Evolutionary conservation across 1,284 basidiomycete genomes (phyloP), one percentile per base, ranked within the genome.

Genomic region (Leccinum variabile): DNA sequence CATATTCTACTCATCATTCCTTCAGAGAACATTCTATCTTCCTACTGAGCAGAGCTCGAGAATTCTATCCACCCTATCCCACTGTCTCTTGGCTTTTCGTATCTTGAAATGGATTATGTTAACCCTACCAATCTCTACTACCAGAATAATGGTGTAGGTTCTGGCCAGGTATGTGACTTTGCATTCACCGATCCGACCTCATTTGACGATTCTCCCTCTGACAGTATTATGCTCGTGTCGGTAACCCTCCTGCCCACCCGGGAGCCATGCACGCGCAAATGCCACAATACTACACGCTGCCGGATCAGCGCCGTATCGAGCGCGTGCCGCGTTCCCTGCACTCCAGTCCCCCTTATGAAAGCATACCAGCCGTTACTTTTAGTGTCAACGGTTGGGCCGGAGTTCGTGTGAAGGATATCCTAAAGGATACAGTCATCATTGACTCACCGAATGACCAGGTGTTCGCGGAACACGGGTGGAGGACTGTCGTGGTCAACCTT

Each of bases 191-290:
- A 54, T 49, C 18, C 13, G 5, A 22, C 18, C 37, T 37, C 14
- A n/a, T 59, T 1, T 59, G 53, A 70, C 49, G n/a, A n/a, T 0
- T 18, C 18, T 49, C 22, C 25, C 50, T 7, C 44, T 13, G 22
- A 52, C 37, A 76, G 74, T 56, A 74, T 28, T 70, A 71, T 7
- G 9, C 44, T 11, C 56, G 54, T 5, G 5, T 33, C 2, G 18
- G 55, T 0, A 71, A 72, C 37, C 67, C 69, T 8, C 66, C 74
- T 7, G 1, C 3, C 22, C 74, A 76, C 16, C 72, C 74, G 0
- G 65, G 64, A 16, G 37, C 44, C 2, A n/a, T 63, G 57, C 61
- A 30, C 11, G 50, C 41, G 1, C 46, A 57, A 1, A 73, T 74
- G 72, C 74, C 74, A 61, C 57, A 56, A 33, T 33, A 60, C 11